Evolutionary conservation across 2,329 filamentous ascomycete species (phyloP).

Genomic region (Aspergillus japonicus): DNA sequence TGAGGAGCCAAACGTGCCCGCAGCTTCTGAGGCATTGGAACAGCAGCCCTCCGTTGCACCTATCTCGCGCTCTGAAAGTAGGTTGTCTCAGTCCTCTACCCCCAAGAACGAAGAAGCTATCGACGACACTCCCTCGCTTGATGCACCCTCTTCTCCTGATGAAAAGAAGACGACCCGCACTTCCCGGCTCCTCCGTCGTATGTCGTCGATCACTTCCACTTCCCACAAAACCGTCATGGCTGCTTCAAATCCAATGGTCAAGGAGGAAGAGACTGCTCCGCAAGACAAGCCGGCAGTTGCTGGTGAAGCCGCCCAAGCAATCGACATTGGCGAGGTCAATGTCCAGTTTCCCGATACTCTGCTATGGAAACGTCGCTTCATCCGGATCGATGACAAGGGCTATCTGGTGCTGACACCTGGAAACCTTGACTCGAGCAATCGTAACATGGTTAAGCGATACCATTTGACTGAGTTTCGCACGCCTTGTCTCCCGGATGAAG

Average conservation of each 20-base stretch:
- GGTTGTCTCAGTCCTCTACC: conserved; percentile 40
- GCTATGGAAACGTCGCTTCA: conserved; percentile 90
- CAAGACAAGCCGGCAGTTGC: conserved; percentile 18
- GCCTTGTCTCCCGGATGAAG: conserved; percentile 82
- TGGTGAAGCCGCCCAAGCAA: conserved; percentile 48
- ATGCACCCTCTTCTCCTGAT: conserved; percentile 39
- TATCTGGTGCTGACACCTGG: conserved; percentile 76
- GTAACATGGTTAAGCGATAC: conserved; percentile 71
- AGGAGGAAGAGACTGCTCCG: conserved; percentile 36
- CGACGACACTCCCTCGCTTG: conserved; percentile 31
- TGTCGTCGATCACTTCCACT: conserved; percentile 59
- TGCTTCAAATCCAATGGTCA: conserved; percentile 36
- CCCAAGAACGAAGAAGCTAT: conserved; percentile 37
- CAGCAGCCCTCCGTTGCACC: conserved; percentile 39
- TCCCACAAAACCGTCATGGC: conserved; percentile 51
- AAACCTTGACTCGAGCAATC: conserved; percentile 59
- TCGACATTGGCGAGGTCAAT: conserved; percentile 85
- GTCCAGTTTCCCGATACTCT: conserved; percentile 96
- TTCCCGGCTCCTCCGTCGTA: conserved; percentile 64
- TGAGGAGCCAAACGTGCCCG: conserved; percentile 39
- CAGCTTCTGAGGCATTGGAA: conserved; percentile 41
- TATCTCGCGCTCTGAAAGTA: conserved; percentile 40
- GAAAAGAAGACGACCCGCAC: conserved; percentile 57
- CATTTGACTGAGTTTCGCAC: conserved; percentile 79
- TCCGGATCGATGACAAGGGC: conserved; percentile 80